Evolutionary conservation across 1,284 basidiomycete genomes (phyloP).

Genomic region (Quambalaria eucalypti): DNA sequence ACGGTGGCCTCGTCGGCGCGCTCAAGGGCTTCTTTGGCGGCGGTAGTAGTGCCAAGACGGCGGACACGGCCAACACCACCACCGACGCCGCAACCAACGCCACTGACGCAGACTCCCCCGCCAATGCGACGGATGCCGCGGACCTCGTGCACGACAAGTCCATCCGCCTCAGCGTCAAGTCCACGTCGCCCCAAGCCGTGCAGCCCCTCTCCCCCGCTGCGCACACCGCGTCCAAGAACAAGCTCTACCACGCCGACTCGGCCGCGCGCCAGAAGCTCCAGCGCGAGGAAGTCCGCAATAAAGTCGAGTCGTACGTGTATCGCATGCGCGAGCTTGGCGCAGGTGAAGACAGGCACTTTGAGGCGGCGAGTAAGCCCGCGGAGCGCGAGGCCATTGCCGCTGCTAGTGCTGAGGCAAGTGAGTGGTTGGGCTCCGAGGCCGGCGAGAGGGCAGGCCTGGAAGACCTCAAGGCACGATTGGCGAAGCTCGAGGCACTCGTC

Average conservation of each 20-base stretch:
- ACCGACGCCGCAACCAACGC: constrained; percentile 9
- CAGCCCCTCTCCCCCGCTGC: constrained; percentile 30
- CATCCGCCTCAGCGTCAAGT: constrained; percentile 15
- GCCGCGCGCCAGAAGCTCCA: constrained; percentile 68
- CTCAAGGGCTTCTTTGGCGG: constrained; percentile 38
- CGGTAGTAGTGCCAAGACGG: neutral
- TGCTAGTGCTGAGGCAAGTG: constrained; percentile 62
- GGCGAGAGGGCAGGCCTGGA: constrained; percentile 70
- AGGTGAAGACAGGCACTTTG: constrained; percentile 53
- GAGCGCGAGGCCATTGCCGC: constrained; percentile 63
- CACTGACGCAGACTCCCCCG: neutral
- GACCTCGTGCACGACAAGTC: constrained; percentile 4
- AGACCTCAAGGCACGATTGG: constrained; percentile 32
- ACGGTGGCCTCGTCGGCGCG: constrained; percentile 30
- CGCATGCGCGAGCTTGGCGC: constrained; percentile 69
- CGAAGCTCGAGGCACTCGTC: constrained; percentile 61
- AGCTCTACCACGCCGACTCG: constrained; percentile 54
- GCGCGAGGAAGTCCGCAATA: constrained; percentile 82
- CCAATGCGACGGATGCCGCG: constrained; percentile 1
- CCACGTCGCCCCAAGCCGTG: constrained; percentile 15
- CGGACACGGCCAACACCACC: constrained; percentile 8
- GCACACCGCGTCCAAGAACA: constrained; percentile 32
- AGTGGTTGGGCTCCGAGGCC: constrained; percentile 69
- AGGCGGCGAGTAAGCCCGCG: constrained; percentile 62
- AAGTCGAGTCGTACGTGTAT: constrained; percentile 85